Conservation (phyloP, 176 grass and related monocot species). For the bread wheat (Triticum aestivum) region IWGSC_CS_RefSeq_v2.1 NC_057810.1:642219075-642219574, state of each 20-base stretch:
- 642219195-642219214: conserved; percentile 38
- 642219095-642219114: conserved; percentile 52
- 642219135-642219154: background rate
- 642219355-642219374: background rate
- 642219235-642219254: conserved; percentile 84
- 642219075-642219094: conserved; percentile 35
- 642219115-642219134: conserved; percentile 43
- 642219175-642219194: conserved; percentile 17
- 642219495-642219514: background rate
- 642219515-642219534: background rate
- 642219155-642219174: background rate
- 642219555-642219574: background rate
- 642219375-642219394: background rate
- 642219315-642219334: conserved; percentile 43
- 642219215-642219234: conserved; percentile 48
- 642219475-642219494: background rate
- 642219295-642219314: conserved; percentile 48
- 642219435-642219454: background rate
- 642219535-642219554: background rate
- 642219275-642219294: conserved; percentile 44
- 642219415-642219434: background rate
- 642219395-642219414: background rate
- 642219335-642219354: background rate
- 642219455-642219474: background rate
- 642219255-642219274: conserved; percentile 73